Evolutionary conservation across 2,329 filamentous ascomycete species (phyloP), one percentile per base, ranked within the genome.

Genomic region (Alternaria solani): DNA sequence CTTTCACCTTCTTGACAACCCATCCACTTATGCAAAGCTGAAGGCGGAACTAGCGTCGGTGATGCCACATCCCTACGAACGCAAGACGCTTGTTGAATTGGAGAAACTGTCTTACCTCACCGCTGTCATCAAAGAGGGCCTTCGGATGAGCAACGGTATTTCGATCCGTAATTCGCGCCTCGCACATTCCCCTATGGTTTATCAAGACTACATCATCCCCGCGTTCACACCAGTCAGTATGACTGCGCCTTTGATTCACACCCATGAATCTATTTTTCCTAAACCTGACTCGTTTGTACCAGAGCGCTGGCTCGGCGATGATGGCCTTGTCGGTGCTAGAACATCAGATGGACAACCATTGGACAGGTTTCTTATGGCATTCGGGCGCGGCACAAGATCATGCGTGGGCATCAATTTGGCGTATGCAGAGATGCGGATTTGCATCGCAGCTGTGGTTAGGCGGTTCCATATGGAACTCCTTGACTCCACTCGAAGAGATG

Each of bases 381-480:
- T 38, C 16, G 34, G 34, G 4, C 34, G 34, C 6, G 34, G 34
- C 34, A 8, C 34, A 8, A 38, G 34, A 38, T n/a, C 14, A 7
- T 38, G 34, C 7, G 34, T 38, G 16, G 34, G 34, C 7, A 38
- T 38, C 6, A 38, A 38, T 16, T 38, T 38, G 34, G 34, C 34
- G 16, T n/a, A 38, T n/a, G 34, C 34, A 16, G 34, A 38, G 34
- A 18, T 38, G 34, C 34, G 34, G 14, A 38, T 38, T 38, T 38
- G 34, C 6, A 38, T 38, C 8, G 34, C 34, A 18, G 16, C 34
- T 7, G 34, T 38, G 34, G 16, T 38, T n/a, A n/a, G 34, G 16
- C 34, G 34, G 16, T 38, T 38, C 16, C 16, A 38, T 74, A 67
- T 82, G 80, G 38, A 39, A 9, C 38, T 39, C 5, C 20, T 39